Base-by-base conservation (phyloP, 2,329 filamentous ascomycete species). In the Thermochaetoides dissita region DNA sequence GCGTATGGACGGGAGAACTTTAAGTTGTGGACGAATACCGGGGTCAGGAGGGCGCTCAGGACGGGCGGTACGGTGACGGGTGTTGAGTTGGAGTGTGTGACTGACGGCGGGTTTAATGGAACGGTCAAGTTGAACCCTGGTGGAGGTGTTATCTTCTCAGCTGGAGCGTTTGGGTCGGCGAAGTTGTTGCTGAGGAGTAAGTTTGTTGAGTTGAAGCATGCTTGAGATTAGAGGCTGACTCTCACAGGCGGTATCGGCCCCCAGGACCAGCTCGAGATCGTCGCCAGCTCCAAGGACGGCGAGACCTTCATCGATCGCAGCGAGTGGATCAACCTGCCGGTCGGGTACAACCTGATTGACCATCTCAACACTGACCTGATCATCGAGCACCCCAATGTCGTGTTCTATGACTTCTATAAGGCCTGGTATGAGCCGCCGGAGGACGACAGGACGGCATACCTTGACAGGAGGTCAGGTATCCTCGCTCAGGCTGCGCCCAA, bases 161-260 rank as follows among this genome's bases (percentile, higher is more conserved):
- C 78, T 1, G 81, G 81, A 37, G 65, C 79, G 1, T 82, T 85
- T 47, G 78, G 78, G n/a, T 77, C 77, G 2, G 67, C 79, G 10
- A 81, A 81, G 59, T 63, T 86, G 38, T 68, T 85, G 2, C 67
- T 83, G 59, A 69, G 79, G 53, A 79, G 74, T 61, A 47, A 51
- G 55, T 50, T 8, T 31, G 31, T 3, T 29, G 5, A 8, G 33
- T 24, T 5, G 17, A 24, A 24, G 5, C 17, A 24, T 24, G 3
- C 17, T 24, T 24, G 17, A 24, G 17, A 24, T 24, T 5, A 24
- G 17, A 41, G 9, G 28, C 17, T 42, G 12, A 47, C 34, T 8
- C 17, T 31, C 17, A 3, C 38, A 59, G 59, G 59, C 38, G 66
- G 81, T 50, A 84, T 82, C 49, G 81, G 80, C 5, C 78, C 77